A percentile compares a stretch with the other conserved stretches of the same genome.
Conservation (phyloP, 2,329 filamentous ascomycete genomes). For the Cytospora piceicola region DNA sequence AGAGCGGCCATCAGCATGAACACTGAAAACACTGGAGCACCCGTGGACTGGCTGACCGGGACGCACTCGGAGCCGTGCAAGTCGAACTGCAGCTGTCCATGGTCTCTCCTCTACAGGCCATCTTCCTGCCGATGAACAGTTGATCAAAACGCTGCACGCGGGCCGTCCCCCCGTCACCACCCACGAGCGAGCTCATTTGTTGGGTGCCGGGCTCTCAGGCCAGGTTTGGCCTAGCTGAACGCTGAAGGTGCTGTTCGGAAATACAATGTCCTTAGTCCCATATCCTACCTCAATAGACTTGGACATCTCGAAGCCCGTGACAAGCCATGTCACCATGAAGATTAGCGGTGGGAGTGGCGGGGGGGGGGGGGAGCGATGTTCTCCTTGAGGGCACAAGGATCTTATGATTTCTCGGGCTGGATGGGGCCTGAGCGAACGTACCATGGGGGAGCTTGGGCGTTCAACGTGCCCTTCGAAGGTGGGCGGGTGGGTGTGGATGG, state of each 20-base stretch:
- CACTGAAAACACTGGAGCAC: background rate
- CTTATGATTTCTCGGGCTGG: background rate
- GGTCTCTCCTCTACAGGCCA: conserved; percentile 9
- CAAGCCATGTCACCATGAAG: background rate
- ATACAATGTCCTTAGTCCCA: background rate
- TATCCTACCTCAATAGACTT: background rate
- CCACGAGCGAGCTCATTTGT: background rate
- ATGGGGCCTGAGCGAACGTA: background rate
- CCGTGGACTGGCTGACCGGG: conserved; percentile 1
- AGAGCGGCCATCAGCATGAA: conserved; percentile 29
- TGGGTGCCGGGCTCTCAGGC: background rate
- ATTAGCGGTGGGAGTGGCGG: no score
- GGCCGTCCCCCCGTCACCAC: conserved; percentile 19
- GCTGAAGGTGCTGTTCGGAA: background rate
- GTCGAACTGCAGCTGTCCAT: conserved; percentile 5
- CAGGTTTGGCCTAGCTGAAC: conserved; percentile 3
- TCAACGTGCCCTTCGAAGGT: conserved; percentile 20
- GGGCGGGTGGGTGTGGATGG: conserved; percentile 28
- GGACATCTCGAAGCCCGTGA: background rate
- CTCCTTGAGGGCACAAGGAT: background rate
- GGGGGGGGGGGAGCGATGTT: background rate
- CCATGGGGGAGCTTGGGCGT: conserved; percentile 6
- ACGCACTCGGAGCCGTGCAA: conserved; percentile 12
- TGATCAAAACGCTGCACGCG: conserved; percentile 22
- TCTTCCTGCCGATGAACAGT: conserved; percentile 22